Conservation (phyloP, 2,329 filamentous ascomycete species). For the Claviceps sp. region DNA sequence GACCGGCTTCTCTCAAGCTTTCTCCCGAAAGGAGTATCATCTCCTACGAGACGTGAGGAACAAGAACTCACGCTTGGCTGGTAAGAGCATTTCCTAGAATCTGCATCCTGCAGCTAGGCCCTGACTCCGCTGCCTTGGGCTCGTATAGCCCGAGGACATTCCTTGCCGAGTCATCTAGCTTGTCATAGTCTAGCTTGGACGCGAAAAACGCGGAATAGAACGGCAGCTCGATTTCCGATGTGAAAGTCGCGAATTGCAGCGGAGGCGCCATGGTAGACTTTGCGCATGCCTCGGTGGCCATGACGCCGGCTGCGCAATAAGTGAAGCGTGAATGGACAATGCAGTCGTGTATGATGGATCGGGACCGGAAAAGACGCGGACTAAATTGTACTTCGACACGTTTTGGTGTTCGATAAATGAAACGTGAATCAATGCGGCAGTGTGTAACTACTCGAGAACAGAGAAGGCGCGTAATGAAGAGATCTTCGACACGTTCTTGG, state of each 20-base stretch:
- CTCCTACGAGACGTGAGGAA: neutral
- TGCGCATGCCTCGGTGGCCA: neutral
- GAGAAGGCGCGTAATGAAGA: neutral
- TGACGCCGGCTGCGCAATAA: neutral
- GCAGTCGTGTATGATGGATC: neutral
- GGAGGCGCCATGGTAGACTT: constrained; percentile 34
- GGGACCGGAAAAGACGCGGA: neutral
- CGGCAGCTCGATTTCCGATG: constrained; percentile 85
- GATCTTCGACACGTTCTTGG: neutral
- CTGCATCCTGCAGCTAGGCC: constrained; percentile 77
- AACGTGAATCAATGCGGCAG: neutral
- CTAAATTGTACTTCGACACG: neutral
- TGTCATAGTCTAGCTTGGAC: constrained; percentile 93
- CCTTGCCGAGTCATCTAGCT: constrained; percentile 85
- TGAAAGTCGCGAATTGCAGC: constrained; percentile 71
- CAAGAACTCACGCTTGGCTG: constrained; percentile 56
- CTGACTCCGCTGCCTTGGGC: constrained; percentile 58
- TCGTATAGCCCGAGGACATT: constrained; percentile 82
- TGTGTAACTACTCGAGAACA: neutral
- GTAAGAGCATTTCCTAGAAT: constrained; percentile 78
- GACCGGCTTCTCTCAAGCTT: too few species aligned
- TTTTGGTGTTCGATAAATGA: neutral
- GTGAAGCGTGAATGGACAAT: neutral
- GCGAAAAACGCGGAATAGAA: constrained; percentile 91
- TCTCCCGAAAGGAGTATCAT: neutral